Evolutionary conservation across 495 filamentous ascomycete genomes (phyloP), one percentile per base, ranked within the genome.

Genomic region (Aspergillus ostianus): DNA sequence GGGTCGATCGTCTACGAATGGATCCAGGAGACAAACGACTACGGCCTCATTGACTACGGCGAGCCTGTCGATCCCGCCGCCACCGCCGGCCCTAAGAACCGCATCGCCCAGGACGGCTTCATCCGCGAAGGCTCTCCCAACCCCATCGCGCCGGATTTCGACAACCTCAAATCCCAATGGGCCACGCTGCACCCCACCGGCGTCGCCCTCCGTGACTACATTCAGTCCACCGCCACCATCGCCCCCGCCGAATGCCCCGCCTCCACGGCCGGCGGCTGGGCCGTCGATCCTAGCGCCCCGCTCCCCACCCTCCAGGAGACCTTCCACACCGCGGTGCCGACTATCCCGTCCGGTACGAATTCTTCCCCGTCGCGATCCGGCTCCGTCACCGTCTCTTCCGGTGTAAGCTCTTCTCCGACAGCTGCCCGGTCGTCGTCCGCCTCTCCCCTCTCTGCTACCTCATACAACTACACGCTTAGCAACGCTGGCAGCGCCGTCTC

Each of bases 1-100:
- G 92, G 92, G 56, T 77, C 88, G 32, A 92, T 95, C 57, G 78
- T 93, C 62, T 96, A 96, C 72, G 91, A 96, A 71, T 96, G 91
- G 91, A 89, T 96, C 57, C 73, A 92, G 67, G 92, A 95, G 71
- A 77, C 82, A 49, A 96, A 95, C 70, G 73, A 91, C 66, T 96
- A 95, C 69, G 92, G 92, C 55, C 77, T 96, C 41, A 85, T 96
- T 69, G 87, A 81, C 47, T 96, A 96, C 69, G 91, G 89, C 20
- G 66, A 59, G 18, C 53, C 58, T 0, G 55, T 61, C 19, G 63
- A 62, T 21, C 75, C 80, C 1, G 79, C 78, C 8, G 69, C 75
- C 29, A 10, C 7, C 12, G 10, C 36, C 2, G 36, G 13, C 12
- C 36, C 36, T 2, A 80, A 82, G 41, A 70, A 72, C 21, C 66